These are phyloP conservation scores for Penicillium sp. DNA, from an alignment of 2,329 filamentous ascomycete species.

Conservation along the genomic window DNA sequence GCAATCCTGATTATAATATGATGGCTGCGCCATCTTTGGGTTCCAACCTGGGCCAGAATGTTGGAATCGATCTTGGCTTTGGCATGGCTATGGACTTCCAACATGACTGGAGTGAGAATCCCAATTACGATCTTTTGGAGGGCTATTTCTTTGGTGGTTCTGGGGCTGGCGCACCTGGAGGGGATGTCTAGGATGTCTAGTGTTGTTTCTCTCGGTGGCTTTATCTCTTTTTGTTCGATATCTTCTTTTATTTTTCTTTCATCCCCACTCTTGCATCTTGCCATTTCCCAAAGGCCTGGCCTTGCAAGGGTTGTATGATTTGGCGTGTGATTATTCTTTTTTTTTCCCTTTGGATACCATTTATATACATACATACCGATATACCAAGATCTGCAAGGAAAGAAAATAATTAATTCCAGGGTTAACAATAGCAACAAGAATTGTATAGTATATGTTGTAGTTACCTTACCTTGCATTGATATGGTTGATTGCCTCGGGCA, in stretches of 20 bases:
- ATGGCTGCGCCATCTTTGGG: slow-evolving; percentile 32
- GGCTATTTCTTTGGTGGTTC: slow-evolving; percentile 55
- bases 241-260: not conserved
- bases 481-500: slow-evolving; percentile 22
- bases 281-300: not conserved
- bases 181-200: slow-evolving; percentile 12
- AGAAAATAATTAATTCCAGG: not conserved
- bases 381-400: slow-evolving; percentile 4
- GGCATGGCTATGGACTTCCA: slow-evolving; percentile 47
- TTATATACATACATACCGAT: slow-evolving; percentile 8
- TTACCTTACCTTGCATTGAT: slow-evolving; percentile 6
- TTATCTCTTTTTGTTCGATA: not conserved
- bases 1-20: slow-evolving; percentile 30
- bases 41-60: slow-evolving; percentile 35
- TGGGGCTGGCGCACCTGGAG: slow-evolving; percentile 29
- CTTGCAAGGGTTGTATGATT: slow-evolving; percentile 7
- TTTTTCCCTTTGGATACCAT: slow-evolving; percentile 11
- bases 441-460: not conserved
- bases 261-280: not conserved
- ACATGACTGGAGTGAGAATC: slow-evolving; percentile 50
- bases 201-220: not conserved
- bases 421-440: not conserved
- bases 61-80: slow-evolving; percentile 46
- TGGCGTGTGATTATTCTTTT: not conserved
- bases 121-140: slow-evolving; percentile 52